These are phyloP conservation scores for Schizosaccharomyces cryophilus DNA, from an alignment of 805 yeast genomes.

Conservation along the genomic window DNA sequence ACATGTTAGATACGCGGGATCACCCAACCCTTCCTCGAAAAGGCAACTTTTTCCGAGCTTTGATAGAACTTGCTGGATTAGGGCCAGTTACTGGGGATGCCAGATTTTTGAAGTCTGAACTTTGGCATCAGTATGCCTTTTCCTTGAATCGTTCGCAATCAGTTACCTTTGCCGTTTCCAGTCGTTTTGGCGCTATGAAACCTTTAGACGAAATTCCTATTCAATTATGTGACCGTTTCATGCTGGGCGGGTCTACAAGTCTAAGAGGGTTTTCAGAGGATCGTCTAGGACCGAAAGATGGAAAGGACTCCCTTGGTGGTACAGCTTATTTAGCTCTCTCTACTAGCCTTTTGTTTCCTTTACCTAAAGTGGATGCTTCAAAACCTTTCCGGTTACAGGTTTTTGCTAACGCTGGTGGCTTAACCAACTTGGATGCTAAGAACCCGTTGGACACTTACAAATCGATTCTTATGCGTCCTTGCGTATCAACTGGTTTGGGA, in stretches of 20 bases:
- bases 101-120: constrained; percentile 14
- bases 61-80: constrained; percentile 24
- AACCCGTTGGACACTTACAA: constrained; percentile 8
- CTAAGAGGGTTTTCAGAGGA: constrained; percentile 45
- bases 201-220: constrained; percentile 18
- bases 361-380: constrained; percentile 27
- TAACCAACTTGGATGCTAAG: constrained; percentile 13
- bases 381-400: constrained; percentile 37
- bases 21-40: constrained; percentile 20
- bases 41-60: constrained; percentile 21
- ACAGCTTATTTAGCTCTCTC: constrained; percentile 33
- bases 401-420: constrained; percentile 42
- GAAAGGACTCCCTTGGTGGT: constrained; percentile 42
- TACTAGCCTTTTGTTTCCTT: constrained; percentile 28
- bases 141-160: constrained; percentile 15
- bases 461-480: constrained; percentile 19
- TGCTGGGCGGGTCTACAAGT: constrained; percentile 55
- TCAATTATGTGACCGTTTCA: constrained; percentile 58
- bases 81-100: constrained; percentile 9
- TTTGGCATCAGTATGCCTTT: constrained; percentile 16
- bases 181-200: constrained; percentile 32
- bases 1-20: constrained; percentile 22
- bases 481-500: constrained; percentile 35
- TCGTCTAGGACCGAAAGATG: constrained; percentile 39
- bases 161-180: constrained; percentile 26